Evolutionary conservation across 345 rosid genomes (phyloP).

Genomic region (Citrus medica): DNA sequence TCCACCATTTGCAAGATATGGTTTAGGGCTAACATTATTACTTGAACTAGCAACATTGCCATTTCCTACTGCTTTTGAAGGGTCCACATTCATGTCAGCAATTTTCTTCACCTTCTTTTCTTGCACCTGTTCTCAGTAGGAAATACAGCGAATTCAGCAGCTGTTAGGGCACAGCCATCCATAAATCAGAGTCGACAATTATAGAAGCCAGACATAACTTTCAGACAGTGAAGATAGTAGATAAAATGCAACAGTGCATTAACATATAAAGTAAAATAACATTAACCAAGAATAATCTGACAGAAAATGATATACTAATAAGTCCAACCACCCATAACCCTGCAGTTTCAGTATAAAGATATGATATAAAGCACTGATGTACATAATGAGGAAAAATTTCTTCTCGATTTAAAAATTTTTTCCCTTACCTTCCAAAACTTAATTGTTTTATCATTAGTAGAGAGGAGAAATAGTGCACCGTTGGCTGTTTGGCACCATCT

Average conservation of each 20-base stretch:
- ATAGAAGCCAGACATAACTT: neutral
- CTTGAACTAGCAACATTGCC: constrained; percentile 75
- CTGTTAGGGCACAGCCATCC: neutral
- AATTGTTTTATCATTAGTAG: constrained; percentile 97
- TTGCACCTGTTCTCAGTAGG: constrained; percentile 62
- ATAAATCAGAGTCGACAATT: neutral
- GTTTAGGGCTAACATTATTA: constrained; percentile 39
- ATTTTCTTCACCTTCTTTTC: constrained; percentile 93
- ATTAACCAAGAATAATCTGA: neutral
- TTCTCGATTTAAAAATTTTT: neutral
- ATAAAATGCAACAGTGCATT: neutral
- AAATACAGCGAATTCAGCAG: constrained; percentile 9
- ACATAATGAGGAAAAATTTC: neutral
- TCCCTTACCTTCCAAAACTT: constrained; percentile 95
- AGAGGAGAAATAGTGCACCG: constrained; percentile 88
- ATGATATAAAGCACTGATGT: neutral
- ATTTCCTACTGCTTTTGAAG: constrained; percentile 61
- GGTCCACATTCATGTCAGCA: constrained; percentile 71
- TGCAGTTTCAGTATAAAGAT: neutral
- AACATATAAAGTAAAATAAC: neutral
- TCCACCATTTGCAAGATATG: constrained; percentile 60
- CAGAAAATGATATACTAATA: neutral
- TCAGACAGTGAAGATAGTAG: neutral
- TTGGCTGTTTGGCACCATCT: constrained; percentile 97
- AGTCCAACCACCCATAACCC: neutral